Conservation (phyloP, 306 rosid species). For the Nissolia schottii region DNA sequence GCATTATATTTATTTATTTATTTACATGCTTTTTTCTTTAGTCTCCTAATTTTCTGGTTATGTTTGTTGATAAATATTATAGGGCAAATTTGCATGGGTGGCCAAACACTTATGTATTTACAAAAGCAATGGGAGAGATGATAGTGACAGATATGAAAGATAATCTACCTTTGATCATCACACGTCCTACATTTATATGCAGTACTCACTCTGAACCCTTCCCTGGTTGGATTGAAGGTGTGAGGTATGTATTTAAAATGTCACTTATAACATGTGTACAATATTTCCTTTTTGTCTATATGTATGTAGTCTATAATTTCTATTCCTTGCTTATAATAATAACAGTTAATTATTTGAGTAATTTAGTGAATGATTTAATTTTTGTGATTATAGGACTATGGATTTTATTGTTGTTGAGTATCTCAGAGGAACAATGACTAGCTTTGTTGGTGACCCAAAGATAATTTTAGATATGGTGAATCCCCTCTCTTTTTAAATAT, state of each 20-base stretch:
- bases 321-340: no score
- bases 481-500: not conserved
- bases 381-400: constrained; percentile 15
- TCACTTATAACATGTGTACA: not conserved
- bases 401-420: constrained; percentile 23
- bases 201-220: constrained; percentile 40
- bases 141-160: not conserved
- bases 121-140: constrained; percentile 51
- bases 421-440: constrained; percentile 25
- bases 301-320: no score
- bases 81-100: constrained; percentile 42
- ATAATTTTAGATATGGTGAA: constrained; percentile 23
- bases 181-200: constrained; percentile 19
- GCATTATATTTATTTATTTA: no score
- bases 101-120: constrained; percentile 38
- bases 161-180: not conserved
- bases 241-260: constrained; percentile 12
- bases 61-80: not conserved
- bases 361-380: not conserved
- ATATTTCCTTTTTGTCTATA: not conserved
- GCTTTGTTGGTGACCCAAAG: constrained; percentile 21
- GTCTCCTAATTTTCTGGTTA: not conserved
- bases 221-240: constrained; percentile 46
- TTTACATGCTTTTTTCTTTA: no score
- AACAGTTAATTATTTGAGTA: not conserved